phyloP scores from a whole-genome alignment of 179 eudicot genomes.

The Corrigiola litoralis region DNA sequence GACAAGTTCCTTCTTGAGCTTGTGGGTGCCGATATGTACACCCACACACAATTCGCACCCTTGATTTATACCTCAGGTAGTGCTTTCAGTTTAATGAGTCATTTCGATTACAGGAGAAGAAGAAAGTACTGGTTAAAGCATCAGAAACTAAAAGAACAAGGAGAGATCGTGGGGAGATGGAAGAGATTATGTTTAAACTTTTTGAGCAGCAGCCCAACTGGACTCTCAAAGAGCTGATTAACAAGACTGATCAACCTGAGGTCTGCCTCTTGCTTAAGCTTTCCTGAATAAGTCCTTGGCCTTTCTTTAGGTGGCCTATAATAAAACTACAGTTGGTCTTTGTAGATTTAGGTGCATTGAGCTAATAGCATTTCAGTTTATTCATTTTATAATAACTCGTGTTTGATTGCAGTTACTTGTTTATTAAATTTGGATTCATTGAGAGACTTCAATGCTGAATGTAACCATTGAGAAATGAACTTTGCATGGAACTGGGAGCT shows the following conservation, averaged over 20 bases:
- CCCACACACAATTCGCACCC: neutral
- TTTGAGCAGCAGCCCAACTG: slow-evolving; percentile 84
- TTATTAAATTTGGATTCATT: neutral
- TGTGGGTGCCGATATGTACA: neutral
- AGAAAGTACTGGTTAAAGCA: slow-evolving; percentile 47
- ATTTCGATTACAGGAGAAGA: slow-evolving; percentile 51
- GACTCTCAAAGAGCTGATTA: slow-evolving; percentile 76
- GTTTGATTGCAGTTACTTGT: neutral
- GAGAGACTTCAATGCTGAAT: neutral
- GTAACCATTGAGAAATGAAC: neutral
- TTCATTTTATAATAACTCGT: neutral
- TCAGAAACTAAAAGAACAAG: slow-evolving; percentile 64
- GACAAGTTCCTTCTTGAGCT: slow-evolving; percentile 3
- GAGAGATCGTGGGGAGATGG: slow-evolving; percentile 90
- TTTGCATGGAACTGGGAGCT: neutral
- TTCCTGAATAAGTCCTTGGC: neutral
- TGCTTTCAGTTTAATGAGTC: neutral
- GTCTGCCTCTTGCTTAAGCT: slow-evolving; percentile 31
- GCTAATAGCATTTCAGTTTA: neutral
- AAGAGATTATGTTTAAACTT: slow-evolving; percentile 79
- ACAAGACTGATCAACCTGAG: slow-evolving; percentile 87
- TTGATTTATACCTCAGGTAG: neutral
- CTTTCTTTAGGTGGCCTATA: neutral
- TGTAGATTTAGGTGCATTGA: neutral
- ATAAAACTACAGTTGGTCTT: neutral